These are phyloP conservation scores for Hypomyces rosellus DNA, from an alignment of 2,329 filamentous ascomycete species.

Conservation along the genomic window DNA sequence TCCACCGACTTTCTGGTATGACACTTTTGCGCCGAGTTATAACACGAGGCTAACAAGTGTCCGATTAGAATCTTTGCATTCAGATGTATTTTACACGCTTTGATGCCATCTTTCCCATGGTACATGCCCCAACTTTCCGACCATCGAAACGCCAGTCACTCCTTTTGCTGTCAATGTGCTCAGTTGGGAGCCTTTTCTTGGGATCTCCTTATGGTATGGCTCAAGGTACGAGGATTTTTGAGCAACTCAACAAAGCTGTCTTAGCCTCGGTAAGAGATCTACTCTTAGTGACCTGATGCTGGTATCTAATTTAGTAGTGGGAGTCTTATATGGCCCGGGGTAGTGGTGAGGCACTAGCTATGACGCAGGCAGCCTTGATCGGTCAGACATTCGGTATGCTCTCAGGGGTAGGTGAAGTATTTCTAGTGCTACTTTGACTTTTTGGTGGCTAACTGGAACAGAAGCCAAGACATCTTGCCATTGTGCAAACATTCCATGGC, in stretches of 20 bases:
- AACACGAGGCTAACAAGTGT: not conserved
- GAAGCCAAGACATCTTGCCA: constrained; percentile 7
- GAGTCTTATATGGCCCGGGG: constrained; percentile 3
- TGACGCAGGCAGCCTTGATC: constrained; percentile 9
- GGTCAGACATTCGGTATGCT: constrained; percentile 15
- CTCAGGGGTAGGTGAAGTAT: not conserved
- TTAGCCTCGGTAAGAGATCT: constrained; percentile 11
- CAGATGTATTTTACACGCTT: constrained; percentile 17
- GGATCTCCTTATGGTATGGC: constrained; percentile 23
- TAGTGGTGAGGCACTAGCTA: constrained; percentile 3
- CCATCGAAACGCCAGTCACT: constrained; percentile 23
- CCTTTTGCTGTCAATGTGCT: constrained; percentile 30
- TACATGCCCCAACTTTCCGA: constrained; percentile 14
- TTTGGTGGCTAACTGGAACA: too few species aligned
- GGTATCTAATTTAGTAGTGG: not conserved
- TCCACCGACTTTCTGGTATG: constrained; percentile 15
- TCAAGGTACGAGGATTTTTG: constrained; percentile 16
- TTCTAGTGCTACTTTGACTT: too few species aligned
- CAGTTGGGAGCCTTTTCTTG: constrained; percentile 29
- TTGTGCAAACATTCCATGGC: constrained; percentile 13
- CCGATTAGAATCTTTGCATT: constrained; percentile 17
- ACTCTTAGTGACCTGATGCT: not conserved
- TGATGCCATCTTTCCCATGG: constrained; percentile 16
- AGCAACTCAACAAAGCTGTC: constrained; percentile 13
- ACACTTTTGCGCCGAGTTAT: too few species aligned